phyloP scores from a whole-genome alignment of 306 rosid genomes.

The Casuarina cunninghamiana region DNA sequence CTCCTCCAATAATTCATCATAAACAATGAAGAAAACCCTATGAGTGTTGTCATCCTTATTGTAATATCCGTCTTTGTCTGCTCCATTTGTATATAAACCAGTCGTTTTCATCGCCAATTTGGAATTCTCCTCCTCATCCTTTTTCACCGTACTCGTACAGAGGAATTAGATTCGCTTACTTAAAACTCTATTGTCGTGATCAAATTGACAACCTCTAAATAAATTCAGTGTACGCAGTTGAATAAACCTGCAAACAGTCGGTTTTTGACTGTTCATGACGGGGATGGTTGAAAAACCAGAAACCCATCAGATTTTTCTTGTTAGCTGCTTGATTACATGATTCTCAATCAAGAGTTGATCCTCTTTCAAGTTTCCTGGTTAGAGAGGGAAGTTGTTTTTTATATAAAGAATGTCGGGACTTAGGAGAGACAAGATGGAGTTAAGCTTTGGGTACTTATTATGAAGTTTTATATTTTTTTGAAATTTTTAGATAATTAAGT shows the following conservation, averaged over 20 bases:
- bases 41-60: constrained; percentile 20
- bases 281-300: not conserved
- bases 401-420: too few species aligned
- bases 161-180: constrained; percentile 12
- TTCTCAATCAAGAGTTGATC: too few species aligned
- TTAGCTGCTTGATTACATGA: too few species aligned
- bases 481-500: too few species aligned
- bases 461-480: too few species aligned
- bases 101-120: not conserved
- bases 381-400: too few species aligned
- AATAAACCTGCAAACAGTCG: not conserved
- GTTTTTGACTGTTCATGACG: not conserved
- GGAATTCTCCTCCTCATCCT: not conserved
- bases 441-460: too few species aligned
- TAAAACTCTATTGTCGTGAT: constrained; percentile 4
- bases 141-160: not conserved
- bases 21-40: constrained; percentile 3
- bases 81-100: not conserved
- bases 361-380: too few species aligned
- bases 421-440: too few species aligned
- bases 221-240: not conserved
- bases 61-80: constrained; percentile 3
- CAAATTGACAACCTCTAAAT: constrained; percentile 19
- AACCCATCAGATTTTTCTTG: too few species aligned
- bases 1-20: constrained; percentile 25